A percentile compares a stretch with the other conserved stretches of the same genome.
These are phyloP conservation scores for Brasilioporus rufonigricans DNA, from an alignment of 768 basidiomycete genomes.

Conservation along the genomic window DNA sequence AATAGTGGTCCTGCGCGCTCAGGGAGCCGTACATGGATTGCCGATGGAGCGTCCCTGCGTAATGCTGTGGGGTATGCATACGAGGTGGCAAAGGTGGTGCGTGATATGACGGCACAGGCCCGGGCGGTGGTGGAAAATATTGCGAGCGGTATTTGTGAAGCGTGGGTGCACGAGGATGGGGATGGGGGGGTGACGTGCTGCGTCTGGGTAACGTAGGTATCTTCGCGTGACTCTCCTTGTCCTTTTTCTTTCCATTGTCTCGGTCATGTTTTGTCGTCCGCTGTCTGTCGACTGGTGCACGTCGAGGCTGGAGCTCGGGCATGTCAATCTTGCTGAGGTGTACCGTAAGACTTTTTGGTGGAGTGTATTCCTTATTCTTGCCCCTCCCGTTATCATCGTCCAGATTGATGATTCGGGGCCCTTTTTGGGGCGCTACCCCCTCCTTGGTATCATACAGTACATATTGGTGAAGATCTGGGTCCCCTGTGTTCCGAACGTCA, in stretches of 20 bases:
- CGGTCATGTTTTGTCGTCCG: background rate
- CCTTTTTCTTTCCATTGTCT: slow-evolving; percentile 7
- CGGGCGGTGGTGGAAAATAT: slow-evolving; percentile 11
- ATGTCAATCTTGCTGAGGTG: slow-evolving; percentile 87
- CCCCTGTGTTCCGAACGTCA: slow-evolving; percentile 44
- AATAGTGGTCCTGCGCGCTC: background rate
- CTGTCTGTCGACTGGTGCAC: background rate
- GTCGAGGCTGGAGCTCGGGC: slow-evolving; percentile 59
- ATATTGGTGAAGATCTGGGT: slow-evolving; percentile 70
- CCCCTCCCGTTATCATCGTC: slow-evolving; percentile 44
- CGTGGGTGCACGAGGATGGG: background rate
- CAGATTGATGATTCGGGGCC: slow-evolving; percentile 66
- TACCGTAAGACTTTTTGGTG: slow-evolving; percentile 64
- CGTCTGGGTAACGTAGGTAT: background rate
- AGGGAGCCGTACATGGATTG: slow-evolving; percentile 20
- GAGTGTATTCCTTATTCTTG: slow-evolving; percentile 52
- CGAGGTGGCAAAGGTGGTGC: slow-evolving; percentile 8
- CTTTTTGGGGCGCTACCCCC: slow-evolving; percentile 38
- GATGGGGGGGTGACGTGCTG: slow-evolving; percentile 7
- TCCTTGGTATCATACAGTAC: slow-evolving; percentile 62
- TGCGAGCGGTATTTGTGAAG: slow-evolving; percentile 22
- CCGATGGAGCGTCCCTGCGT: slow-evolving; percentile 5
- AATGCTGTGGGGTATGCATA: background rate
- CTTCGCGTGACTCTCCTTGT: slow-evolving; percentile 31
- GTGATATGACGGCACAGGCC: background rate